Evolutionary conservation across 108 stramenopile genomes (phyloP).

Genomic region (Bacterosira constricta): DNA sequence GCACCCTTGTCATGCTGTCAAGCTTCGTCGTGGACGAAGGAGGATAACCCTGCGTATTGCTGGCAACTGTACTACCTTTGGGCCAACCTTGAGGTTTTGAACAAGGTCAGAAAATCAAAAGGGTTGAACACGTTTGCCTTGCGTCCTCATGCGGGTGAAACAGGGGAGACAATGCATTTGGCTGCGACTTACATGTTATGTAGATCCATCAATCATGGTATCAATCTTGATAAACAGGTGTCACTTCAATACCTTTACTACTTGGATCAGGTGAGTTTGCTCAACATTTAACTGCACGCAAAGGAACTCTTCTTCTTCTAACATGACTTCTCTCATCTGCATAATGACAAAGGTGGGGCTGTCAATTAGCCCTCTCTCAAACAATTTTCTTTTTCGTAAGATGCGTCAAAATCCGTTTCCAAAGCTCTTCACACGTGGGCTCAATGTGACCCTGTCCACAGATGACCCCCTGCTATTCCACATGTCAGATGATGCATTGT

Average conservation of each 20-base stretch:
- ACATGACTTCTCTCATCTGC: too few species aligned
- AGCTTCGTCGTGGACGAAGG: constrained; percentile 84
- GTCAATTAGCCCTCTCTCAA: constrained; percentile 93
- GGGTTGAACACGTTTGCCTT: constrained; percentile 92
- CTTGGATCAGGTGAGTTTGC: constrained; percentile 79
- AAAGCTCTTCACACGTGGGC: constrained; percentile 83
- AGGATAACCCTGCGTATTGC: constrained; percentile 87
- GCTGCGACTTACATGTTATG: constrained; percentile 96
- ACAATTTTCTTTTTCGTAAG: constrained; percentile 98
- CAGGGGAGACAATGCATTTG: constrained; percentile 97
- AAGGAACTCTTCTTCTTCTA: too few species aligned
- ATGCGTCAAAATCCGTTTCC: constrained; percentile 93
- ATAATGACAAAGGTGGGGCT: constrained; percentile 63
- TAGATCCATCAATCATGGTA: constrained; percentile 97
- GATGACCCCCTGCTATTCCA: constrained; percentile 99
- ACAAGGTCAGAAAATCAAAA: constrained; percentile 79
- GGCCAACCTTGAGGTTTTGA: constrained; percentile 94
- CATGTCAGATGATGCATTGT: constrained; percentile 96
- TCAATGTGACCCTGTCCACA: constrained; percentile 97
- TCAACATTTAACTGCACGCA: neutral
- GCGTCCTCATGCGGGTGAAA: constrained; percentile 96
- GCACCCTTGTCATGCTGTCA: constrained; percentile 57
- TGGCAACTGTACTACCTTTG: constrained; percentile 95
- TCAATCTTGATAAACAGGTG: constrained; percentile 93
- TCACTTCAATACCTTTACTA: constrained; percentile 98